Evolutionary conservation across 257 asterid species (phyloP), one percentile per base, ranked within the genome.

Genomic region (Rubia yunnanensis): DNA sequence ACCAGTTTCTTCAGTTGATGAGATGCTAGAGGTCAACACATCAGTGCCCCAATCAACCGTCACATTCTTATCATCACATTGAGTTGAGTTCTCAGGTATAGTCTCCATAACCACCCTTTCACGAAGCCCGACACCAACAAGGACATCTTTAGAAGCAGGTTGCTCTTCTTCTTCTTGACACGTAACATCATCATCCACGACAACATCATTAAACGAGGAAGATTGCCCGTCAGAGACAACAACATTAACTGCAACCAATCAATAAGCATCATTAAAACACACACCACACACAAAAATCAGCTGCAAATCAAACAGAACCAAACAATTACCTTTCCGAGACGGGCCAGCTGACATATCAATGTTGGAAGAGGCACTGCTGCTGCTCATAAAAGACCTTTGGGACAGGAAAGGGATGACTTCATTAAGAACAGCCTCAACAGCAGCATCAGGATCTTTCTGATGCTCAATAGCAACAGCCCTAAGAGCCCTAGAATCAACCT

Each of bases 381-480:
- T 71, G 52, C 52, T 44, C 52, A 44, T n/a, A 10, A 24, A 49
- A 8, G 82, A 71, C 63, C 58, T 78, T 76, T 71, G 83, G 9
- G 63, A 10, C 34, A 87, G 64, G 81, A 73, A 84, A 34, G 99
- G 97, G 69, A 86, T 74, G 11, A 92, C 76, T 71, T 89, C 95
- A 55, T 49, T 82, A n/a, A 87, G 78, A 31, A 92, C 95, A 20
- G 81, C 84, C 74, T 59, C 80, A 38, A 81, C 94, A 62, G 99
- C 99, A 23, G 79, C 73, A 75, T 80, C 82, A 17, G 67, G 75
- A 74, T 92, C 97, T 68, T 80, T 83, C 65, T 75, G 54, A 68
- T 92, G 91, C 84, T 92, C 97, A 63, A 86, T 73, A 14, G 99
- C 87, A 76, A 84, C 97, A 68, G 96, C 97, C 76, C 74, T 80